Base-by-base conservation (phyloP, 495 filamentous ascomycete species). In the Hamigera avellanea region DNA sequence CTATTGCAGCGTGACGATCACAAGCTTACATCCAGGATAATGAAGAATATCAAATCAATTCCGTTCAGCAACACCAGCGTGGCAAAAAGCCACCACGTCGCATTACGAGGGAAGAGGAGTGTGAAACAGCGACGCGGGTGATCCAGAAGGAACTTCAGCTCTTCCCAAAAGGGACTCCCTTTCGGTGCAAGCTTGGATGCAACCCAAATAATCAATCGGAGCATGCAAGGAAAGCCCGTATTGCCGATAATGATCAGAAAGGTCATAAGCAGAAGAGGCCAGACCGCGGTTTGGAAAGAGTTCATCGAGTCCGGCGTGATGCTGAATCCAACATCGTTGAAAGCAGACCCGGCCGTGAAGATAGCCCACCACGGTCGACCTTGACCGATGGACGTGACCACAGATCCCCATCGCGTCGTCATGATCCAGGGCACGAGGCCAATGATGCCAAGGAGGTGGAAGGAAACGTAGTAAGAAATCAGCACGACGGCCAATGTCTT, bases 91-190 rank as follows among this genome's bases (percentile, higher is more conserved):
- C 86, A 93, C 89, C 87, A 95, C 8, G 83, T 95, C n/a, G 89
- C 87, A 32, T 76, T 75, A 0, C 78, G 74, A 6, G 87, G 89
- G 49, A 96, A 96, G 0, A 96, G 66, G 14, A 96, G 69, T 0
- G 88, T 95, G 53, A 95, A 96, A 57, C 89, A 96, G 25, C 91
- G 80, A 43, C 89, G 80, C 16, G 89, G 89, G 48, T 96, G 91
- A 49, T 95, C 89, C 16, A 96, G 70, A 14, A 96, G 69, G 50
- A 96, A 96, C 37, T 73, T 73, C 19, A 95, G 52, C 52, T 95
- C 89, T 54, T 95, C 86, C 75, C 83, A 93, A 8, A 88, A 56
- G 5, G 76, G 72, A 19, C 72, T 79, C 6, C 73, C 71, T 8
- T 53, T 50, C 6, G 76, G 75, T 3, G 70, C 65, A 16, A 77